A percentile compares a stretch with the other conserved stretches of the same genome.
Conservation (phyloP, 2,329 filamentous ascomycete genomes). For the Calonectria leucothoes region DNA sequence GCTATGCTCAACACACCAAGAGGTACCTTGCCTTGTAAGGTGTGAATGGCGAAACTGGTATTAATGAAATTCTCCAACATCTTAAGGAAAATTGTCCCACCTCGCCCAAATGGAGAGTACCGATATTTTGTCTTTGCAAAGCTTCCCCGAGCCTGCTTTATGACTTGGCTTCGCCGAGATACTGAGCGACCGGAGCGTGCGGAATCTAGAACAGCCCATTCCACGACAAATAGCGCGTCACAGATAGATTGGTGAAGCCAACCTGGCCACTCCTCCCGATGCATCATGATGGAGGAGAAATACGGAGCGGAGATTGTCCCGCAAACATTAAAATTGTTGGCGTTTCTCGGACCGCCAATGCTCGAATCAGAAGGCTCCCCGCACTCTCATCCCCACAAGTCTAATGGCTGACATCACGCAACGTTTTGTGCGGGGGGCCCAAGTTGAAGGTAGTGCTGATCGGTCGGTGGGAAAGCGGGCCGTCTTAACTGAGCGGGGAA, state of each 20-base stretch:
- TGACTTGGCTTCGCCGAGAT: background rate
- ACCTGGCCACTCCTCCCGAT: background rate
- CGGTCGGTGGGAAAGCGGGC: background rate
- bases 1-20: background rate
- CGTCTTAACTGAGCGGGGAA: slow-evolving; percentile 1
- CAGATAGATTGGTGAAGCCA: background rate
- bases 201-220: background rate
- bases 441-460: background rate
- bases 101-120: background rate
- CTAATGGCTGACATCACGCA: slow-evolving; percentile 2
- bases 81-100: background rate
- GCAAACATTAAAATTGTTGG: background rate
- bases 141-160: background rate
- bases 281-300: background rate
- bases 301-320: background rate
- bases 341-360: background rate
- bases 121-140: background rate
- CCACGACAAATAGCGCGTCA: background rate
- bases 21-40: no score
- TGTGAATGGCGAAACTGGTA: no score
- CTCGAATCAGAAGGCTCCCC: background rate
- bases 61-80: background rate
- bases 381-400: background rate
- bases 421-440: background rate
- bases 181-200: background rate